Conservation (phyloP, 805 yeast species). For the Wickerhamiella brachini region DNA sequence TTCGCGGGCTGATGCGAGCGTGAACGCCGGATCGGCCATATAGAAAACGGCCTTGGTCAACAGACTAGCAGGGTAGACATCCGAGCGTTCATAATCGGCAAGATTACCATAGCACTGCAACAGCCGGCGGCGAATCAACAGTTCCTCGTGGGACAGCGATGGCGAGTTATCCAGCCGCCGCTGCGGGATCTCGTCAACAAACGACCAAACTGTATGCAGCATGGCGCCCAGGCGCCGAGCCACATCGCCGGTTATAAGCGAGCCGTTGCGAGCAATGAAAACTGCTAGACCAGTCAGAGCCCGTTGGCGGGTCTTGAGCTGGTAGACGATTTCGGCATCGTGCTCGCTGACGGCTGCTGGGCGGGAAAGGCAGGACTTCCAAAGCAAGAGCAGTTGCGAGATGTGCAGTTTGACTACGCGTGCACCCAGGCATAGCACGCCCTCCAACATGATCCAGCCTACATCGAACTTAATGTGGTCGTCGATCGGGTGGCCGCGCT, state of each 20-base stretch:
- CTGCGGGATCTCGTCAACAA: slow-evolving; percentile 18
- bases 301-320: slow-evolving; percentile 39
- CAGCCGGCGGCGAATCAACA: slow-evolving; percentile 10
- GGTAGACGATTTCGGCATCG: slow-evolving; percentile 25
- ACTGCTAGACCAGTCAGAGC: slow-evolving; percentile 44
- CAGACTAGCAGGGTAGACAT: slow-evolving; percentile 27
- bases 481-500: slow-evolving; percentile 4
- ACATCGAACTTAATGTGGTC: slow-evolving; percentile 4
- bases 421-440: slow-evolving; percentile 48
- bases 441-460: slow-evolving; percentile 53
- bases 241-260: slow-evolving; percentile 29
- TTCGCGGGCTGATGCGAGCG: not conserved
- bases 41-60: slow-evolving; percentile 15
- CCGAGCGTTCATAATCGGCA: slow-evolving; percentile 9
- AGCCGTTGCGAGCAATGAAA: slow-evolving; percentile 30
- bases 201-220: slow-evolving; percentile 31
- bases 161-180: slow-evolving; percentile 13
- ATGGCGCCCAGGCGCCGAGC: slow-evolving; percentile 35
- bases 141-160: slow-evolving; percentile 16
- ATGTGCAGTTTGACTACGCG: slow-evolving; percentile 40
- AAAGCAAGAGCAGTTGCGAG: slow-evolving; percentile 44
- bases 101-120: slow-evolving; percentile 15
- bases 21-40: not conserved
- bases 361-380: slow-evolving; percentile 44
- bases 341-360: slow-evolving; percentile 28